These are phyloP conservation scores for Candida ipomoeae DNA, from an alignment of 805 yeast species.

Conservation along the genomic window DNA sequence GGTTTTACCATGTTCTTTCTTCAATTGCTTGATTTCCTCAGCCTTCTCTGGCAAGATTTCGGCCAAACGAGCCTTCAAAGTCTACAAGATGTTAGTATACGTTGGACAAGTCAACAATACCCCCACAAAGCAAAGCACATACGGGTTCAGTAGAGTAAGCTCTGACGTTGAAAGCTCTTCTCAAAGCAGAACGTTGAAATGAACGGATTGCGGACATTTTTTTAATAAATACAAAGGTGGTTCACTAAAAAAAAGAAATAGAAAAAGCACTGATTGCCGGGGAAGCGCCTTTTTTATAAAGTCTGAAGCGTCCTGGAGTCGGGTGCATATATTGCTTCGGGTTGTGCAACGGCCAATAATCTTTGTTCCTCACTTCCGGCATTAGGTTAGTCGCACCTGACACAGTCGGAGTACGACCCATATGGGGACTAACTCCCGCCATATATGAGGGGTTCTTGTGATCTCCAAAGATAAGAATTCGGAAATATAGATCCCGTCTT, in stretches of 20 bases:
- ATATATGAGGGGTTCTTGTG: background rate
- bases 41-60: conserved; percentile 88
- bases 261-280: conserved; percentile 7
- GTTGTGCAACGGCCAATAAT: conserved; percentile 7
- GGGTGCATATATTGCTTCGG: conserved; percentile 15
- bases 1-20: conserved; percentile 84
- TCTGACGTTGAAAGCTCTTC: conserved; percentile 19
- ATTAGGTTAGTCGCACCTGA: background rate
- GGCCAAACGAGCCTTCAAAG: conserved; percentile 91
- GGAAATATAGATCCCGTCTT: background rate
- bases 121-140: conserved; percentile 15
- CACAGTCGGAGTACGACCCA: background rate
- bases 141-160: conserved; percentile 22
- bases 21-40: conserved; percentile 85
- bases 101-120: background rate
- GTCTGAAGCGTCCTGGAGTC: conserved; percentile 1
- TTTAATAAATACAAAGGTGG: conserved; percentile 10
- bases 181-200: conserved; percentile 32
- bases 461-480: background rate
- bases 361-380: conserved; percentile 5
- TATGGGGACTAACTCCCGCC: background rate
- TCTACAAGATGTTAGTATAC: conserved; percentile 34
- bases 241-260: conserved; percentile 11
- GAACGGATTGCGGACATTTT: conserved; percentile 36
- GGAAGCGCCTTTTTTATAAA: conserved; percentile 12